A percentile compares a stretch with the other conserved stretches of the same genome.
Conservation (phyloP, 2,329 filamentous ascomycete genomes). For the Monosporascus sp. region DNA sequence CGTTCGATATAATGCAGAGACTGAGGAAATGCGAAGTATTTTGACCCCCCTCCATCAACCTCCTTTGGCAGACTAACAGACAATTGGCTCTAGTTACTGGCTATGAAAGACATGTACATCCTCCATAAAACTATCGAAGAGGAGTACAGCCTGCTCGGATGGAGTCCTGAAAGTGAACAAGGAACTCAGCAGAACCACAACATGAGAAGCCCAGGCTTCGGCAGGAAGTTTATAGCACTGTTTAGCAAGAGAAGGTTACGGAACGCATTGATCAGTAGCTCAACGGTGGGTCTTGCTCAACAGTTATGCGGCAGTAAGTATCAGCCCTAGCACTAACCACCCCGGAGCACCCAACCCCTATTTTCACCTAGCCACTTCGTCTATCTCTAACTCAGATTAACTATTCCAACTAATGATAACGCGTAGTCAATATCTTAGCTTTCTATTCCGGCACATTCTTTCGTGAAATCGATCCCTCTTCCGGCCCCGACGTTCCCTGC, state of each 20-base stretch:
- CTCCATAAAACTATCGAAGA: slow-evolving; percentile 22
- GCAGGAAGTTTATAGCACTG: slow-evolving; percentile 4
- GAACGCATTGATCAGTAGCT: slow-evolving; percentile 16
- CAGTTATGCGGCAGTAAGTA: slow-evolving; percentile 18
- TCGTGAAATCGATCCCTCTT: not conserved
- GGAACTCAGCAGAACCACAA: not conserved
- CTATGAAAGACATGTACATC: slow-evolving; percentile 32
- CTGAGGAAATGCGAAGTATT: slow-evolving; percentile 29
- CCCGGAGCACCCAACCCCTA: not conserved
- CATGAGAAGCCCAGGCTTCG: not conserved
- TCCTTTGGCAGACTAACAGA: too few species aligned
- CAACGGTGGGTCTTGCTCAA: slow-evolving; percentile 14
- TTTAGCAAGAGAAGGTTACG: slow-evolving; percentile 4
- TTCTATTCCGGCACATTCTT: slow-evolving; percentile 31
- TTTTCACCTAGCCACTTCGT: too few species aligned
- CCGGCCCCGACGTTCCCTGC: not conserved
- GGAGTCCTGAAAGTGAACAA: not conserved
- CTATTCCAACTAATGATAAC: slow-evolving; percentile 5
- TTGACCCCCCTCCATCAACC: not conserved
- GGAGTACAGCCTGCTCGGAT: not conserved
- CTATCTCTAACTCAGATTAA: not conserved
- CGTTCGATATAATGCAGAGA: slow-evolving; percentile 23
- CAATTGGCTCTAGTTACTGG: slow-evolving; percentile 25
- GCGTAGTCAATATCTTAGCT: slow-evolving; percentile 30
- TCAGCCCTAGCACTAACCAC: slow-evolving; percentile 35